These are phyloP conservation scores for Fusarium nodosum DNA, from an alignment of 2,329 filamentous ascomycete genomes.

Conservation along the genomic window DNA sequence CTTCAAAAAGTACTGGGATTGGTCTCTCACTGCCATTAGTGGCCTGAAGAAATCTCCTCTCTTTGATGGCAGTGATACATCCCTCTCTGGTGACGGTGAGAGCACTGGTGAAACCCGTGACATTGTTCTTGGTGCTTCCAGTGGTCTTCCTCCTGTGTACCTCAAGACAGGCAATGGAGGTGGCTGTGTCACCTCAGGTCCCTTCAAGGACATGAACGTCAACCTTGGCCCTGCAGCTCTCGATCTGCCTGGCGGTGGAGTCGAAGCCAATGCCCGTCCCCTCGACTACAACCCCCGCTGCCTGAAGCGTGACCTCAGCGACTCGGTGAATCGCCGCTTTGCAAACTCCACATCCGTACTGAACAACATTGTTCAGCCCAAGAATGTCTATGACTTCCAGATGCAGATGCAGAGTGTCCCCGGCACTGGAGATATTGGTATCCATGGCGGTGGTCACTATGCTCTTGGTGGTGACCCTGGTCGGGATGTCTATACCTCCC, in stretches of 20 bases:
- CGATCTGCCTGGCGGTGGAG: slow-evolving; percentile 47
- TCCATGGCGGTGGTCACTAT: slow-evolving; percentile 58
- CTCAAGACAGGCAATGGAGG: slow-evolving; percentile 66
- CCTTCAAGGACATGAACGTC: slow-evolving; percentile 60
- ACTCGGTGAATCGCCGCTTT: slow-evolving; percentile 44
- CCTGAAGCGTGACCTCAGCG: slow-evolving; percentile 56
- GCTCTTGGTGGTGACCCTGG: slow-evolving; percentile 59
- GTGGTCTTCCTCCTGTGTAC: slow-evolving; percentile 43
- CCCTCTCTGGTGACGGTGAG: slow-evolving; percentile 61
- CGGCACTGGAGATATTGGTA: slow-evolving; percentile 48
- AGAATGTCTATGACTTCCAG: slow-evolving; percentile 60
- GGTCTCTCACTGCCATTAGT: slow-evolving; percentile 55
- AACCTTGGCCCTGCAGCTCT: slow-evolving; percentile 58
- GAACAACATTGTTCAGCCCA: slow-evolving; percentile 55
- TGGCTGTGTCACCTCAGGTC: slow-evolving; percentile 66
- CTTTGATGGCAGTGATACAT: slow-evolving; percentile 63
- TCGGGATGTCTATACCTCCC: slow-evolving; percentile 57
- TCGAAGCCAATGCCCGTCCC: slow-evolving; percentile 39
- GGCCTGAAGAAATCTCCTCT: slow-evolving; percentile 59
- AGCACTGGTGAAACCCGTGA: slow-evolving; percentile 44
- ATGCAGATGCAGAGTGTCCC: slow-evolving; percentile 59
- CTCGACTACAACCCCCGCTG: slow-evolving; percentile 60
- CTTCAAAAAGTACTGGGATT: slow-evolving; percentile 61
- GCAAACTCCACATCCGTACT: slow-evolving; percentile 51
- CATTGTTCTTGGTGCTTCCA: slow-evolving; percentile 48